These are phyloP conservation scores for Cucurbita ficifolia DNA, from an alignment of 306 rosid genomes.

Conservation along the genomic window DNA sequence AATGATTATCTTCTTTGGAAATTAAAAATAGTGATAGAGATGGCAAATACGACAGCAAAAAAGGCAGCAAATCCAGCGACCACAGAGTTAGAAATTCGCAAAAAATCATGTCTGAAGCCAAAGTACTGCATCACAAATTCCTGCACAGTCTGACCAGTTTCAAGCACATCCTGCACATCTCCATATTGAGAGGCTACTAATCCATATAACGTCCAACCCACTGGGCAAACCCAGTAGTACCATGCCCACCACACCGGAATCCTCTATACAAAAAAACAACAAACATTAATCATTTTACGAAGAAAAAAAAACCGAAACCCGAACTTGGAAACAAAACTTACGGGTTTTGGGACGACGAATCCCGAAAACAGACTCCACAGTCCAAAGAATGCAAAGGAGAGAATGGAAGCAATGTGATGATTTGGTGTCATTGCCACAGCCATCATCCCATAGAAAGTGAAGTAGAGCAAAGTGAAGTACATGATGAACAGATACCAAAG, in stretches of 20 bases:
- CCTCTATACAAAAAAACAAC: slow-evolving; percentile 18
- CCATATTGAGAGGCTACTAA: slow-evolving; percentile 42
- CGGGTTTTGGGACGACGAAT: slow-evolving; percentile 45
- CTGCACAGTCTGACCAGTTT: too few species aligned
- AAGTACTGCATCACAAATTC: too few species aligned
- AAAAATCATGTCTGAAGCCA: slow-evolving; percentile 27
- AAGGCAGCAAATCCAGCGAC: slow-evolving; percentile 10
- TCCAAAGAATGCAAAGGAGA: slow-evolving; percentile 51
- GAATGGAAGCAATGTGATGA: slow-evolving; percentile 45
- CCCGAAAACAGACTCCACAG: slow-evolving; percentile 79
- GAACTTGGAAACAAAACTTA: slow-evolving; percentile 12
- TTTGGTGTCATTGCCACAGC: slow-evolving; percentile 65
- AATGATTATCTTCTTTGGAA: slow-evolving; percentile 15
- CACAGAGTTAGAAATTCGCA: slow-evolving; percentile 19
- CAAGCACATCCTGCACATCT: slow-evolving; percentile 5
- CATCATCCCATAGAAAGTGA: slow-evolving; percentile 83
- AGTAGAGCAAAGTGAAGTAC: slow-evolving; percentile 58
- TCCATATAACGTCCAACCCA: slow-evolving; percentile 62
- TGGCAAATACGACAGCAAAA: slow-evolving; percentile 26
- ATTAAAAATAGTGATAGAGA: slow-evolving; percentile 19
- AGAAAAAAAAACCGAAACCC: not conserved
- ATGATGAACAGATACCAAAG: slow-evolving; percentile 64
- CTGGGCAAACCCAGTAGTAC: slow-evolving; percentile 58
- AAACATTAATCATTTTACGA: not conserved
- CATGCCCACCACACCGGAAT: slow-evolving; percentile 81